Conservation (phyloP, 2,329 filamentous ascomycete genomes). For the Neophaeococcomyces aloes region DNA sequence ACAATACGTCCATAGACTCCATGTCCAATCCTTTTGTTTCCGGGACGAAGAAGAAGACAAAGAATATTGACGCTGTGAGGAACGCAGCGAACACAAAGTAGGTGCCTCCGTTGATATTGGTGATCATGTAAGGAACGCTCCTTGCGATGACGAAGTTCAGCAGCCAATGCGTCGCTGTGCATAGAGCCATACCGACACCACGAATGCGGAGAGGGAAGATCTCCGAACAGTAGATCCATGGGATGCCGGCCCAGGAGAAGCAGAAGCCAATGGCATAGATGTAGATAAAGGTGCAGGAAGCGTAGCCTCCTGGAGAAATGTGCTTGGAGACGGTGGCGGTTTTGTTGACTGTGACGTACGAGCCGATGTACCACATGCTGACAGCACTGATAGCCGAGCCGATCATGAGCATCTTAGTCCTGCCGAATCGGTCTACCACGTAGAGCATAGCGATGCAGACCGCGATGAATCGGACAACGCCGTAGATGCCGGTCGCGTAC, state of each 20-base stretch:
- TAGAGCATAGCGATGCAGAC: constrained; percentile 25
- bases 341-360: constrained; percentile 59
- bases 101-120: constrained; percentile 2
- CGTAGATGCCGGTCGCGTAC: constrained; percentile 65
- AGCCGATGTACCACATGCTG: constrained; percentile 60
- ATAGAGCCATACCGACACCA: constrained; percentile 56
- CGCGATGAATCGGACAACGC: constrained; percentile 56
- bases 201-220: constrained; percentile 58
- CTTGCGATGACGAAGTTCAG: constrained; percentile 8
- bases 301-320: constrained; percentile 43
- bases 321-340: constrained; percentile 45
- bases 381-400: constrained; percentile 56
- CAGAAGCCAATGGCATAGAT: constrained; percentile 58
- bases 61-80: constrained; percentile 52
- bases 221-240: constrained; percentile 62
- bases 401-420: constrained; percentile 47
- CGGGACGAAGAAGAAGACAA: constrained; percentile 41
- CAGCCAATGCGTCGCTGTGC: constrained; percentile 48
- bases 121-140: constrained; percentile 7
- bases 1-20: constrained; percentile 17
- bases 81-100: constrained; percentile 5
- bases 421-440: constrained; percentile 35
- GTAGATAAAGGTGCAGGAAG: constrained; percentile 61
- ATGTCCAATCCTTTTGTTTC: constrained; percentile 54
- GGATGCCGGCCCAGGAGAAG: constrained; percentile 59